phyloP scores from a whole-genome alignment of 192 early-diverging fungal genomes.

The Dissophora ornata region DNA sequence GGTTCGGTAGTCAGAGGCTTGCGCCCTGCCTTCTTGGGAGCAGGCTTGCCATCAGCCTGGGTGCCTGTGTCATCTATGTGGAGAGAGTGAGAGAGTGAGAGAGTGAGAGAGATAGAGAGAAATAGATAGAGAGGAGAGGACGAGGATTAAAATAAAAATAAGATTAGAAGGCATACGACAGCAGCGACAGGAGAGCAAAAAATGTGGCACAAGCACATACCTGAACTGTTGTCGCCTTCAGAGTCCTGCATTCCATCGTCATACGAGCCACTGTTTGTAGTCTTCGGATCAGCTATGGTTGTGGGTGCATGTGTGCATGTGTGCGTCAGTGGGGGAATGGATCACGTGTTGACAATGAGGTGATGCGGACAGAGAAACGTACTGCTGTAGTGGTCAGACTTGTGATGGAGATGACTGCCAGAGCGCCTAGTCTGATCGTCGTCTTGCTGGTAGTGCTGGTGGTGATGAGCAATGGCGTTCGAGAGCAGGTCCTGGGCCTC shows the following conservation, averaged over 20 bases:
- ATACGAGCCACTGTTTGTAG: background rate
- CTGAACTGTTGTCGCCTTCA: slow-evolving; percentile 40
- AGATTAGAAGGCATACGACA: too few species aligned
- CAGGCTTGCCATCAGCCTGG: slow-evolving; percentile 55
- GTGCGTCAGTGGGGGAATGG: too few species aligned
- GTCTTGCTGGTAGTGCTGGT: slow-evolving; percentile 38
- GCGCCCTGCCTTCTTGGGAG: slow-evolving; percentile 67
- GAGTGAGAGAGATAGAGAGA: too few species aligned
- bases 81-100: too few species aligned
- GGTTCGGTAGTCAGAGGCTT: slow-evolving; percentile 71
- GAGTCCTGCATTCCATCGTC: slow-evolving; percentile 7
- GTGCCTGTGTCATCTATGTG: slow-evolving; percentile 32
- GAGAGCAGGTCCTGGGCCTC: slow-evolving; percentile 60
- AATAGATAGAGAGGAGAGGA: background rate
- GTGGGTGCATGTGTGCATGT: too few species aligned
- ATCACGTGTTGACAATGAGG: too few species aligned
- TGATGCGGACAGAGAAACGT: too few species aligned
- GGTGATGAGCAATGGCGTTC: slow-evolving; percentile 56
- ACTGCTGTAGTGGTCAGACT: background rate
- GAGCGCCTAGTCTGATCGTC: slow-evolving; percentile 55
- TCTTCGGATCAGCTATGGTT: background rate
- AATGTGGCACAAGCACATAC: slow-evolving; percentile 8
- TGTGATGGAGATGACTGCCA: slow-evolving; percentile 9
- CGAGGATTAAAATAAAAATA: background rate
- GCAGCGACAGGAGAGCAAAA: background rate